Evolutionary conservation across 1,139 yeast genomes (phyloP).

Genomic region (Zygoascus sp.): DNA sequence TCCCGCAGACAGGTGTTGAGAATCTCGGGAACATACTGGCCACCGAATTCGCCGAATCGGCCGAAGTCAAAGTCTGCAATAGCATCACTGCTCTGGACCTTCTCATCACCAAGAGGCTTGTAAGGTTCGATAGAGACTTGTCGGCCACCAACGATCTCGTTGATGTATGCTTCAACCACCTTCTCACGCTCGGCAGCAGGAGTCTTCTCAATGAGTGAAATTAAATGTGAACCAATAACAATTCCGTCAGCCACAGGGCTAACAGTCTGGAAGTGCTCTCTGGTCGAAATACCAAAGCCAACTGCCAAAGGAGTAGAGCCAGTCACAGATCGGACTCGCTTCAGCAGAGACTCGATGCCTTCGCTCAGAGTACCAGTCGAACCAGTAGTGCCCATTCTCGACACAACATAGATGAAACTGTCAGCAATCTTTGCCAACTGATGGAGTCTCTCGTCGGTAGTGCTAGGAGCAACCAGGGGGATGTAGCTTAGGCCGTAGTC

Average conservation of each 20-base stretch:
- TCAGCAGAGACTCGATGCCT: slow-evolving; percentile 64
- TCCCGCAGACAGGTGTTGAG: slow-evolving; percentile 86
- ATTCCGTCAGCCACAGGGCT: slow-evolving; percentile 84
- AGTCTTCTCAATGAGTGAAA: slow-evolving; percentile 61
- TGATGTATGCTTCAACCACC: slow-evolving; percentile 62
- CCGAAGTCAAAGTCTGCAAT: slow-evolving; percentile 25
- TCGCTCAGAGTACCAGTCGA: slow-evolving; percentile 62
- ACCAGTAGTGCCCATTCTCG: slow-evolving; percentile 91
- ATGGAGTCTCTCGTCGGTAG: slow-evolving; percentile 81
- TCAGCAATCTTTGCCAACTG: slow-evolving; percentile 82
- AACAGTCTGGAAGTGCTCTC: slow-evolving; percentile 81
- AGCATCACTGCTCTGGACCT: background rate
- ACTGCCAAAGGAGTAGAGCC: slow-evolving; percentile 84
- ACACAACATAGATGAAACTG: slow-evolving; percentile 90
- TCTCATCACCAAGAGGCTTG: background rate
- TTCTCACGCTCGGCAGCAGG: slow-evolving; percentile 55
- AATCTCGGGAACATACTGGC: slow-evolving; percentile 97
- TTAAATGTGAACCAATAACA: slow-evolving; percentile 86
- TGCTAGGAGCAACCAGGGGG: slow-evolving; percentile 94
- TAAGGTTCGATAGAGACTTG: slow-evolving; percentile 27
- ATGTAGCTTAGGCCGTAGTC: slow-evolving; percentile 71
- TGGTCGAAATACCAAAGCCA: slow-evolving; percentile 93
- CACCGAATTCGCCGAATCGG: slow-evolving; percentile 92
- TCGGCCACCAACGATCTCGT: slow-evolving; percentile 64
- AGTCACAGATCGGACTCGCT: slow-evolving; percentile 68